Percentiles rank a stretch among this genome's conserved stretches.
Conservation (phyloP, 2,329 filamentous ascomycete species). For the Ambrosiella beaveri region DNA sequence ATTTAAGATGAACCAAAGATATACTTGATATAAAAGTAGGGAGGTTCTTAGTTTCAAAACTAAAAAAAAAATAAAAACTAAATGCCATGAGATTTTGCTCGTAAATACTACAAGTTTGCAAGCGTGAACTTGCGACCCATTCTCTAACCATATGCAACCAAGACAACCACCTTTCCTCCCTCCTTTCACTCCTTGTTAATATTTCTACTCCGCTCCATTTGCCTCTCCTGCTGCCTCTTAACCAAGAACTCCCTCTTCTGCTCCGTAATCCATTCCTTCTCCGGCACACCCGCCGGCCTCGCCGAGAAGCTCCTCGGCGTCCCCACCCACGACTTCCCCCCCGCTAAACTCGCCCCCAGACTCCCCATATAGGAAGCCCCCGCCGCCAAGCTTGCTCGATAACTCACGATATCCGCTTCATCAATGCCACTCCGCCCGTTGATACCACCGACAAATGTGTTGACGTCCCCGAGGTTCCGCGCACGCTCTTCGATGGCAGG, state of each 20-base stretch:
- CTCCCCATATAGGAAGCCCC: neutral
- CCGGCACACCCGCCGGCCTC: neutral
- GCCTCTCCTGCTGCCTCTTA: constrained; percentile 9
- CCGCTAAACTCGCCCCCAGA: neutral
- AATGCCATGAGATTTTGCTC: neutral
- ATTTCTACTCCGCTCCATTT: neutral
- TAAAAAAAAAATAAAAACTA: neutral
- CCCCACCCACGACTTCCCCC: neutral
- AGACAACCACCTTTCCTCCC: constrained; percentile 17
- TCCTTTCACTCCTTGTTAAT: neutral
- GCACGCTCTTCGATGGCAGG: constrained; percentile 32
- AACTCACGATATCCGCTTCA: constrained; percentile 27
- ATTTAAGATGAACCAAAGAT: neutral
- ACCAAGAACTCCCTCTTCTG: constrained; percentile 8
- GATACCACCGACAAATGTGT: constrained; percentile 35
- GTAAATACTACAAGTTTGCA: neutral
- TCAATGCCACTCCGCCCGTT: constrained; percentile 34
- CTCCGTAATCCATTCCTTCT: constrained; percentile 25
- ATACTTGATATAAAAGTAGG: neutral
- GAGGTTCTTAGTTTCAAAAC: neutral
- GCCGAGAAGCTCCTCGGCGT: neutral
- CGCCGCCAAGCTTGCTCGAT: constrained; percentile 22
- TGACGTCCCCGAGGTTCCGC: constrained; percentile 30
- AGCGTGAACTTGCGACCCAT: neutral
- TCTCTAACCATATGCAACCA: neutral